phyloP scores from a whole-genome alignment of 225 moss, liverwort and hornwort genomes.

The Bryoerythrophyllum caledonicum region DNA sequence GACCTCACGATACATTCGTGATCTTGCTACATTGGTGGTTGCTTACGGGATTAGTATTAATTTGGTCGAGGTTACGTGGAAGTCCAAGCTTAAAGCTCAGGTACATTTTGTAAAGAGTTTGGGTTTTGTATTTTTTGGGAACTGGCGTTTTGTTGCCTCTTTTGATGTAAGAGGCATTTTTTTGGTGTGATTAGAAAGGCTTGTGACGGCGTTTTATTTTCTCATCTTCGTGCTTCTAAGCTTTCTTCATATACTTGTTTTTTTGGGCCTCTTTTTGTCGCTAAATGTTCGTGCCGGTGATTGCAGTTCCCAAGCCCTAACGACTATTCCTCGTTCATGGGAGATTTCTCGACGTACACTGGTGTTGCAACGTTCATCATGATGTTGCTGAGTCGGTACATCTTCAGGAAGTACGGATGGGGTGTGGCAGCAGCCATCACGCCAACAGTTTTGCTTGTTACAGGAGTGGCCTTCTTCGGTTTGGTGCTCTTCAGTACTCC shows the following conservation, averaged over 20 bases:
- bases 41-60: slow-evolving; percentile 99
- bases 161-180: too few species aligned
- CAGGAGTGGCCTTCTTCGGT: slow-evolving; percentile 94
- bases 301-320: slow-evolving; percentile 98
- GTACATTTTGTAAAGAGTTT: slow-evolving; percentile 24
- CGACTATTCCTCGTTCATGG: slow-evolving; percentile 98
- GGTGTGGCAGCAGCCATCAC: slow-evolving; percentile 96
- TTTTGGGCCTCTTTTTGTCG: background rate
- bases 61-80: slow-evolving; percentile 99
- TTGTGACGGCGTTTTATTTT: background rate
- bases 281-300: background rate
- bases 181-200: too few species aligned
- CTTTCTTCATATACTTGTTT: background rate
- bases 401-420: slow-evolving; percentile 98
- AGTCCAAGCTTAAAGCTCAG: slow-evolving; percentile 93
- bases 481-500: slow-evolving; percentile 90
- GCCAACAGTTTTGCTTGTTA: slow-evolving; percentile 85
- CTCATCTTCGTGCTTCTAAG: background rate
- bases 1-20: slow-evolving; percentile 81
- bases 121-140: background rate
- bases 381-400: slow-evolving; percentile 98
- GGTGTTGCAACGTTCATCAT: slow-evolving; percentile 94
- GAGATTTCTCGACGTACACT: slow-evolving; percentile 95
- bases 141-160: background rate
- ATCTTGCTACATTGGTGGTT: slow-evolving; percentile 99